These are phyloP conservation scores for Russula emetica DNA, from an alignment of 768 basidiomycete genomes.

Conservation along the genomic window DNA sequence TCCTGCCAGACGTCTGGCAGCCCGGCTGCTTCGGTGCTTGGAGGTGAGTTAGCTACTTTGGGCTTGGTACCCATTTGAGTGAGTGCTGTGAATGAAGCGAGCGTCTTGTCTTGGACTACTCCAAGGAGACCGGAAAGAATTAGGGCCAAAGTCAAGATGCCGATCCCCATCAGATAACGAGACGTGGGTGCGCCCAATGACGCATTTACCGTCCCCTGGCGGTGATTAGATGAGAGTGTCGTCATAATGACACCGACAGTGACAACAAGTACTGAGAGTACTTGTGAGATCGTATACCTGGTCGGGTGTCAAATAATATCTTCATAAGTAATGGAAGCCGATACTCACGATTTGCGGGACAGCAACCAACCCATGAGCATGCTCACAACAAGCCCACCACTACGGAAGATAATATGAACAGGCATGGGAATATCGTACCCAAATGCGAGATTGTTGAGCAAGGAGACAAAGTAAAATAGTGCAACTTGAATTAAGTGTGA, in stretches of 20 bases:
- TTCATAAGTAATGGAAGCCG: constrained; percentile 2
- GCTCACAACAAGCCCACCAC: constrained; percentile 79
- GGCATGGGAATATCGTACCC: constrained; percentile 83
- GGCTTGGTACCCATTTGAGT: not conserved
- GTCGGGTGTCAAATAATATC: constrained; percentile 14
- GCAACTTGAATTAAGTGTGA: constrained; percentile 77
- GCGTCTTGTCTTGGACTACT: constrained; percentile 79
- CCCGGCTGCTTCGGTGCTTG: not conserved
- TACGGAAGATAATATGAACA: constrained; percentile 91
- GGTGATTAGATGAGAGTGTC: constrained; percentile 62
- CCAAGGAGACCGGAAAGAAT: constrained; percentile 79
- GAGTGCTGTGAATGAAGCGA: constrained; percentile 41
- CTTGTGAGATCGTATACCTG: constrained; percentile 61
- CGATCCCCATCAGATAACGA: constrained; percentile 66
- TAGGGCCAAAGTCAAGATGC: constrained; percentile 70
- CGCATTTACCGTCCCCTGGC: constrained; percentile 7
- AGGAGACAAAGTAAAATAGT: constrained; percentile 72
- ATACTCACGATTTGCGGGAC: constrained; percentile 54
- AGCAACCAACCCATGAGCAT: constrained; percentile 75
- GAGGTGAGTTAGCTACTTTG: constrained; percentile 25
- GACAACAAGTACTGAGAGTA: constrained; percentile 73
- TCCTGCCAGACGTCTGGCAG: constrained; percentile 61
- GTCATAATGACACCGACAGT: constrained; percentile 75
- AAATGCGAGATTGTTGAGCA: constrained; percentile 91
- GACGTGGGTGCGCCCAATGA: constrained; percentile 31